phyloP scores from a whole-genome alignment of 768 basidiomycete species.

The Candolleomyces aberdarensis region DNA sequence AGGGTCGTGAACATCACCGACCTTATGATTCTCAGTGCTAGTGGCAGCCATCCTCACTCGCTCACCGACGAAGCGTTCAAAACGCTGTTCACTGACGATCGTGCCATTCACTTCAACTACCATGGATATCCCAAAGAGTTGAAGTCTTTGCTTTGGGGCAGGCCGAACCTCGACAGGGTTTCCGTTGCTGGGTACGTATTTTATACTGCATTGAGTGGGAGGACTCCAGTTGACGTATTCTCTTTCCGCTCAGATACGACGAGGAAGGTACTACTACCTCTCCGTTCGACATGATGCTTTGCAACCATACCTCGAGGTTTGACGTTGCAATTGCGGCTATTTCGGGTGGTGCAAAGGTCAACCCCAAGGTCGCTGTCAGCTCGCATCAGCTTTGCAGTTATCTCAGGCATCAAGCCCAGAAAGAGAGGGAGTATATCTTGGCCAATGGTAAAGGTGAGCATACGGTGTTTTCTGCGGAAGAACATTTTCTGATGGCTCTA shows the following conservation, averaged over 20 bases:
- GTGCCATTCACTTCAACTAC: slow-evolving; percentile 76
- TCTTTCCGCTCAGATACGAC: background rate
- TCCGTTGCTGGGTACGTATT: slow-evolving; percentile 54
- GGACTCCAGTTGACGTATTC: background rate
- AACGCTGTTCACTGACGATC: slow-evolving; percentile 68
- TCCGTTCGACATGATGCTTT: slow-evolving; percentile 82
- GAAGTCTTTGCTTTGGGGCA: slow-evolving; percentile 60
- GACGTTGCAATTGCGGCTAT: slow-evolving; percentile 62
- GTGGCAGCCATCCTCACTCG: slow-evolving; percentile 76
- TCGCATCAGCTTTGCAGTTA: slow-evolving; percentile 56
- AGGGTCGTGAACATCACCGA: slow-evolving; percentile 90
- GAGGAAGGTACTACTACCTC: slow-evolving; percentile 83
- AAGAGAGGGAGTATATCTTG: slow-evolving; percentile 61
- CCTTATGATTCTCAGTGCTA: slow-evolving; percentile 73
- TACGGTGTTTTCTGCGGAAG: background rate
- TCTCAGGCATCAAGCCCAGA: slow-evolving; percentile 57
- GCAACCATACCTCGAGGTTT: slow-evolving; percentile 66
- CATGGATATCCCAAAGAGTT: slow-evolving; percentile 79
- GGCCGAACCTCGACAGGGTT: slow-evolving; percentile 47
- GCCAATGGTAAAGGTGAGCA: slow-evolving; percentile 54
- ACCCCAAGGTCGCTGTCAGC: slow-evolving; percentile 51
- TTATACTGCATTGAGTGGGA: background rate
- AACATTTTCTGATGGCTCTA: background rate
- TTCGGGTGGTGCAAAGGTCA: slow-evolving; percentile 48
- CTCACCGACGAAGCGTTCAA: slow-evolving; percentile 60